A percentile compares a stretch with the other conserved stretches of the same genome.
phyloP scores from a whole-genome alignment of 2,329 filamentous ascomycete species.

The Ascochyta fabae region DNA sequence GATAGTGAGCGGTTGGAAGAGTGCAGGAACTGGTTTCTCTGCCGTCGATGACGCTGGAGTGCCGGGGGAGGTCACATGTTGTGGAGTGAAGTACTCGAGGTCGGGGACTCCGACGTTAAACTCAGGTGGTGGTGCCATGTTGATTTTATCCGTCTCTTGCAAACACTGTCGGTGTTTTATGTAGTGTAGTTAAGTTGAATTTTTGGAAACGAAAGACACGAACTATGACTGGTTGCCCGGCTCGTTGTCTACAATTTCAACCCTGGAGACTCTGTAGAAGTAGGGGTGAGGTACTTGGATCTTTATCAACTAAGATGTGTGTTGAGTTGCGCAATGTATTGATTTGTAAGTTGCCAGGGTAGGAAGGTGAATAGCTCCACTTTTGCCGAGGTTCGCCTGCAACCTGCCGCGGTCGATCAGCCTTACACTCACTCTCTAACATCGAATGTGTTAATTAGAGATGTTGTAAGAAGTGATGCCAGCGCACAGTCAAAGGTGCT shows the following conservation, averaged over 20 bases:
- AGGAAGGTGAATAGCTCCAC: constrained; percentile 9
- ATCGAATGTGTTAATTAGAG: too few species aligned
- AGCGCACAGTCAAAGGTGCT: too few species aligned
- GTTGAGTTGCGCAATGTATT: constrained; percentile 1
- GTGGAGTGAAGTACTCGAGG: constrained; percentile 55
- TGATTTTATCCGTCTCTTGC: neutral
- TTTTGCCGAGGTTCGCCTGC: constrained; percentile 13
- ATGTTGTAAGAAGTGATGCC: too few species aligned
- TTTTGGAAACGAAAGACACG: too few species aligned
- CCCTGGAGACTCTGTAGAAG: neutral
- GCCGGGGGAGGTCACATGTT: constrained; percentile 52
- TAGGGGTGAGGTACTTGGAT: neutral
- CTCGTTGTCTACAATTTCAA: neutral
- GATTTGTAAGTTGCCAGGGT: constrained; percentile 14
- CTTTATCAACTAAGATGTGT: neutral
- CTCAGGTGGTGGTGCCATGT: constrained; percentile 28
- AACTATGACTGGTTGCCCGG: too few species aligned
- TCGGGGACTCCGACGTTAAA: constrained; percentile 35
- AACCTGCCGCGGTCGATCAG: neutral
- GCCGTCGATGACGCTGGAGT: constrained; percentile 27
- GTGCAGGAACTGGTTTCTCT: constrained; percentile 31
- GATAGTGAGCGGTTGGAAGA: constrained; percentile 48
- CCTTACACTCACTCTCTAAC: neutral
- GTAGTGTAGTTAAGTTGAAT: neutral
- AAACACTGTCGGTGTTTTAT: neutral